Percentiles rank a stretch among this genome's conserved stretches.
Evolutionary conservation across 192 early-diverging fungal species (phyloP).

Genomic region (Linnemannia schmuckeri): DNA sequence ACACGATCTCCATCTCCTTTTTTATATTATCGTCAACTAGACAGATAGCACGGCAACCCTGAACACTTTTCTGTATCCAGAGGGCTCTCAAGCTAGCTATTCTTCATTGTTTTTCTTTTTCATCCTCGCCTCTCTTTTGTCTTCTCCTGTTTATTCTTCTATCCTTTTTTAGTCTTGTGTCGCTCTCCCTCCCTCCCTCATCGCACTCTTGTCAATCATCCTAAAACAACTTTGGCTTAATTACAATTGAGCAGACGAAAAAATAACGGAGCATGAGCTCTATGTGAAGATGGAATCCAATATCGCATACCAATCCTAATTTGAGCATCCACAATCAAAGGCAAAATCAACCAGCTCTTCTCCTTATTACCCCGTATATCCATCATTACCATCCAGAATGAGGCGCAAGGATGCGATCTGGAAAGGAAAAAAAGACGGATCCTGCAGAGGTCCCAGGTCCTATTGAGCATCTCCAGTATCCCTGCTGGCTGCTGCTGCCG

Average conservation of each 20-base stretch:
- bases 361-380: conserved; percentile 1
- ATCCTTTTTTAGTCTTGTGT: neutral
- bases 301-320: conserved; percentile 1
- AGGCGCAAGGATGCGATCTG: neutral
- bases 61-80: neutral
- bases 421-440: conserved; percentile 3
- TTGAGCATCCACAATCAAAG: neutral
- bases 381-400: neutral
- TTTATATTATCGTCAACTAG: neutral
- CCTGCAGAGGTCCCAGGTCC: neutral
- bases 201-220: neutral
- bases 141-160: neutral
- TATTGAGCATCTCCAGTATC: neutral
- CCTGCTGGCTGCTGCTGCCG: neutral
- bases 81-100: conserved; percentile 2
- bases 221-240: conserved; percentile 24
- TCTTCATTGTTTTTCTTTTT: neutral
- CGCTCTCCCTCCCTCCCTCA: neutral
- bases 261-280: neutral
- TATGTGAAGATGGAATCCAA: neutral
- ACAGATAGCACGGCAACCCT: neutral
- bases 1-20: neutral
- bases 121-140: neutral
- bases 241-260: conserved; percentile 9
- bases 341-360: neutral